Base-by-base conservation (phyloP, 2,329 filamentous ascomycete genomes). In the Fusarium xyrophilum region DNA sequence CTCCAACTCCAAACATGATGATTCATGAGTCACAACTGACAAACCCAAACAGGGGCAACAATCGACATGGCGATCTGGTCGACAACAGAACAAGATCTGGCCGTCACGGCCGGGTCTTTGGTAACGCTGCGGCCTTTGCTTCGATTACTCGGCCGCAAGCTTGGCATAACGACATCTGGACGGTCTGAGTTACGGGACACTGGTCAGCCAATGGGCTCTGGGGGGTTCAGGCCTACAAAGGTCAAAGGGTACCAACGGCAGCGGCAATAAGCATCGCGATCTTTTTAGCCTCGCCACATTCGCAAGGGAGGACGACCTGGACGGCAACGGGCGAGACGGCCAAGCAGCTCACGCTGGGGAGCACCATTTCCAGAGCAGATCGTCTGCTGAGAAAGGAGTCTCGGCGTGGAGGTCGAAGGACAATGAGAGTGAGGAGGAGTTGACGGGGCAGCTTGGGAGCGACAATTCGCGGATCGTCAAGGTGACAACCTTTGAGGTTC, bases 41-140 rank as follows among this genome's bases (percentile, higher is more conserved):
- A 47, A 28, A 32, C 27, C 15, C 40, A 21, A 36, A 38, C 14
- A 75, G 80, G 71, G 71, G 77, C 78, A 28, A 83, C 81, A 0
- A 56, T 77, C 50, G 78, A 80, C 60, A 81, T 84, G 51, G 82
- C 82, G 19, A 82, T 85, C 67, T 85, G 82, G 82, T 83, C 82
- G 3, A 81, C 79, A 1, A 75, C 81, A 10, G 84, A 86, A 56
- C 76, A 81, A 36, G 82, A 81, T 15, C 77, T 86, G 3, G 82
- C 82, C 48, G 81, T 86, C 66, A 80, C 80, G 10, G 83, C 83
- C 11, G 82, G 81, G n/a, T 80, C 79, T 27, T 77, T 83, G 10
- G 81, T 82, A 9, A 84, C 83, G 0, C 75, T 85, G 9, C 80
- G 82, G 1, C 84, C 83, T 1, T 76, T 86, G 2, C 58, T 80